Percentiles rank a stretch among this genome's conserved stretches.
Conservation (phyloP, 306 rosid species). For the Trifolium dubium region DNA sequence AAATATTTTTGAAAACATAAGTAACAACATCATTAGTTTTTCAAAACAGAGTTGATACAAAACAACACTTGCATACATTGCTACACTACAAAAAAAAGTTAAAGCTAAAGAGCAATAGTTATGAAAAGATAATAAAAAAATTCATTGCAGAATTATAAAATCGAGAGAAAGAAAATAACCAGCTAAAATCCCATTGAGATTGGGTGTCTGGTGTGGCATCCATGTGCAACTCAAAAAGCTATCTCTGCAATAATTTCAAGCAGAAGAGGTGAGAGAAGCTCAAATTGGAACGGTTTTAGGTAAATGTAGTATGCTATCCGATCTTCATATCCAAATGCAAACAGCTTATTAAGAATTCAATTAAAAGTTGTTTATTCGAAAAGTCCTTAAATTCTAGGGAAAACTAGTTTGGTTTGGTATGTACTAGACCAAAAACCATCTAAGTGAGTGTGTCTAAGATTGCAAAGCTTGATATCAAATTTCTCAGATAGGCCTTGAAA, state of each 20-base stretch:
- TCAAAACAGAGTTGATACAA: not conserved
- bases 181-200: conserved; percentile 36
- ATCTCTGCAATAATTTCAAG: conserved; percentile 8
- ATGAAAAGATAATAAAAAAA: not conserved
- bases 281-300: not conserved
- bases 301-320: not conserved
- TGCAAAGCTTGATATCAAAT: not conserved
- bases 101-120: not conserved
- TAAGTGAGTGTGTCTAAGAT: not conserved
- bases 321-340: not conserved
- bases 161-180: conserved; percentile 27
- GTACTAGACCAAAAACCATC: not conserved
- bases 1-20: not conserved
- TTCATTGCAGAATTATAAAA: not conserved
- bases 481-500: not conserved
- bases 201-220: conserved; percentile 23
- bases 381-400: not conserved
- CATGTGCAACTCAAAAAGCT: conserved; percentile 25
- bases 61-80: not conserved
- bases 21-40: not conserved
- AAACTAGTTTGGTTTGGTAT: not conserved
- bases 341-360: not conserved
- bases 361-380: not conserved
- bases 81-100: not conserved
- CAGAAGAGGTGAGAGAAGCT: not conserved